Percentiles rank a stretch among this genome's conserved stretches.
Evolutionary conservation across 805 yeast species (phyloP).

Genomic region (Saturnispora dispora): DNA sequence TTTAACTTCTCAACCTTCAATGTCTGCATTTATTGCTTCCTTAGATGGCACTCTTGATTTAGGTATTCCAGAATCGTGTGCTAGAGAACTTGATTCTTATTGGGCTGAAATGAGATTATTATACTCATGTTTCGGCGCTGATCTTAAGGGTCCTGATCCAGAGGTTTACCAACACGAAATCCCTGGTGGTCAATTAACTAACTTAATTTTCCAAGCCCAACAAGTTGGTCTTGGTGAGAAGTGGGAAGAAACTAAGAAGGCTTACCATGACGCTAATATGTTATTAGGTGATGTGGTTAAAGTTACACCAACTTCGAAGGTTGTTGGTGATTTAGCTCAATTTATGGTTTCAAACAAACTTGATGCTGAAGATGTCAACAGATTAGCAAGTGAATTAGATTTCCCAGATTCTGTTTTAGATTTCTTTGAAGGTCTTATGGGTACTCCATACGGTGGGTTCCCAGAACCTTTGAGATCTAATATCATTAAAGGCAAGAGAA

Average conservation of each 20-base stretch:
- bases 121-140: constrained; percentile 96
- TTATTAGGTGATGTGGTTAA: constrained; percentile 94
- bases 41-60: constrained; percentile 78
- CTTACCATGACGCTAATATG: constrained; percentile 84
- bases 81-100: constrained; percentile 82
- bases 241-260: constrained; percentile 94
- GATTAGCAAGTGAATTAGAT: constrained; percentile 83
- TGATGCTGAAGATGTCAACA: constrained; percentile 72
- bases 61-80: constrained; percentile 55
- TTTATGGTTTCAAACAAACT: constrained; percentile 96
- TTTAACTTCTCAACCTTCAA: constrained; percentile 95
- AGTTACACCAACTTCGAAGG: constrained; percentile 99
- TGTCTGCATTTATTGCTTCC: constrained; percentile 87
- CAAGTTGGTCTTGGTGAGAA: constrained; percentile 96
- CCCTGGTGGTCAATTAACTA: constrained; percentile 99
- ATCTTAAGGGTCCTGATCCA: constrained; percentile 98
- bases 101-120: constrained; percentile 98
- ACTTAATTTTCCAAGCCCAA: constrained; percentile 96
- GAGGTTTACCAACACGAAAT: constrained; percentile 98
- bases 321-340: constrained; percentile 99
- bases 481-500: constrained; percentile 84
- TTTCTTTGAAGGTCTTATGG: constrained; percentile 98
- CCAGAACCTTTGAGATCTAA: constrained; percentile 97
- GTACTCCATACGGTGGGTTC: constrained; percentile 99
- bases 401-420: constrained; percentile 98